Evolutionary conservation across 2,329 filamentous ascomycete species (phyloP).

Genomic region (Helminthosporium solani): DNA sequence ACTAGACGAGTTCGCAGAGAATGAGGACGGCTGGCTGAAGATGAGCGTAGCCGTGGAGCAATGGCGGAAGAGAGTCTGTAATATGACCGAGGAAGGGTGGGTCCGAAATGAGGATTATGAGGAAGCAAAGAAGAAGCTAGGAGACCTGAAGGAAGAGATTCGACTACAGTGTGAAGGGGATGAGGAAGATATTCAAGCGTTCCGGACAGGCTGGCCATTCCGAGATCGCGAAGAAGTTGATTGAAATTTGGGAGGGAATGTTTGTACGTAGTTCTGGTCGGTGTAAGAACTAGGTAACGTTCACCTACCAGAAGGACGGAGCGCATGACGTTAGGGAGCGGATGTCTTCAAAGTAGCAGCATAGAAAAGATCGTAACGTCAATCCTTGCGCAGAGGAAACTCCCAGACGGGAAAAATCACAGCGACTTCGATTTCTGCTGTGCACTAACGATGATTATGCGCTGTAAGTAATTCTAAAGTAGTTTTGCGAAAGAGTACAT

Average conservation of each 20-base stretch:
- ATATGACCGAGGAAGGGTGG: constrained; percentile 18
- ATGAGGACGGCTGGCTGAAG: constrained; percentile 12
- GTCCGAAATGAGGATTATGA: constrained; percentile 18
- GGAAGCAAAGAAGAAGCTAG: constrained; percentile 14
- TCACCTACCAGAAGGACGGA: too few species aligned
- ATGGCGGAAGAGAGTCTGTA: constrained; percentile 13
- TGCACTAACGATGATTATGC: too few species aligned
- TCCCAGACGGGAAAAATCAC: too few species aligned
- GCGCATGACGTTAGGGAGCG: too few species aligned
- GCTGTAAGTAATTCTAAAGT: too few species aligned
- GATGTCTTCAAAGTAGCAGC: too few species aligned
- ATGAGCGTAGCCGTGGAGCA: constrained; percentile 11
- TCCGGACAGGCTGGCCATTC: constrained; percentile 14
- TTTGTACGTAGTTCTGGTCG: too few species aligned
- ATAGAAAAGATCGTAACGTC: too few species aligned
- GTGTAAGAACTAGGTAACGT: too few species aligned
- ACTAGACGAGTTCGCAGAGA: constrained; percentile 11
- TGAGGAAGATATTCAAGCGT: constrained; percentile 12
- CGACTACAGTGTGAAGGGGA: constrained; percentile 14
- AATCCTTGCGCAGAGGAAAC: too few species aligned
- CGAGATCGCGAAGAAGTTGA: constrained; percentile 13
- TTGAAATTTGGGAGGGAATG: constrained; percentile 5
- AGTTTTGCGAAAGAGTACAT: too few species aligned
- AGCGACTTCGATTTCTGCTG: too few species aligned
- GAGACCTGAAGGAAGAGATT: constrained; percentile 14